A percentile compares a stretch with the other conserved stretches of the same genome.
Conservation (phyloP, 805 yeast genomes). For the Cyberlindnera mrakii region DNA sequence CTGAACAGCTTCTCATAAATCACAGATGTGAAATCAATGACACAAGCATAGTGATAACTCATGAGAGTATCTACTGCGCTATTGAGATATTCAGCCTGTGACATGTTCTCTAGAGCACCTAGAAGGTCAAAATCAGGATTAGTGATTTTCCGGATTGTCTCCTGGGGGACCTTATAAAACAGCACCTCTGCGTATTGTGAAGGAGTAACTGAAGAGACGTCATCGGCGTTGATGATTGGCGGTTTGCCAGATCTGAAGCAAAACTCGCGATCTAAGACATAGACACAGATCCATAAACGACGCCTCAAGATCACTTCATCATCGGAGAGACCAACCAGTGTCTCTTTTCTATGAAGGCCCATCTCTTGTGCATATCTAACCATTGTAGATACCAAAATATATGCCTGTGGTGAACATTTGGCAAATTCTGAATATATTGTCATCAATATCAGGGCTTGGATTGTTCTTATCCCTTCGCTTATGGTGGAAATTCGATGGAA, state of each 20-base stretch:
- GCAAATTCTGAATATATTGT: slow-evolving; percentile 30
- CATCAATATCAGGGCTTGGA: slow-evolving; percentile 47
- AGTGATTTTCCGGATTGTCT: slow-evolving; percentile 2
- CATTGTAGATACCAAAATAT: slow-evolving; percentile 37
- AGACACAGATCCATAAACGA: slow-evolving; percentile 45
- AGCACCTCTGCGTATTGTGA: slow-evolving; percentile 8
- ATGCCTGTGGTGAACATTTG: slow-evolving; percentile 35
- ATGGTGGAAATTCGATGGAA: slow-evolving; percentile 44
- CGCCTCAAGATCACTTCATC: slow-evolving; percentile 35
- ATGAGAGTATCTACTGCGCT: slow-evolving; percentile 7
- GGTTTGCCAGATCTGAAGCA: slow-evolving; percentile 45
- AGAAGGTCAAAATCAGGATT: slow-evolving; percentile 5
- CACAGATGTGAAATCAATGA: slow-evolving; percentile 12
- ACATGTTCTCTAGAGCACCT: neutral
- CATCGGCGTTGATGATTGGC: slow-evolving; percentile 37
- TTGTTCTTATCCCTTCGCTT: slow-evolving; percentile 45
- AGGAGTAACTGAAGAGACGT: slow-evolving; percentile 22
- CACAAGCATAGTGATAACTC: slow-evolving; percentile 5
- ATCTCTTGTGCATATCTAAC: slow-evolving; percentile 49
- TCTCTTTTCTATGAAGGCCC: slow-evolving; percentile 49
- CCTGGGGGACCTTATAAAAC: slow-evolving; percentile 1
- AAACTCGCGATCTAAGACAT: slow-evolving; percentile 38
- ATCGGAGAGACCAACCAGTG: slow-evolving; percentile 30
- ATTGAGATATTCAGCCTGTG: neutral
- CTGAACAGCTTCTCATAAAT: slow-evolving; percentile 16